Evolutionary conservation across 148 eudicot genomes (phyloP).

Genomic region (Hydrangea macrophylla): DNA sequence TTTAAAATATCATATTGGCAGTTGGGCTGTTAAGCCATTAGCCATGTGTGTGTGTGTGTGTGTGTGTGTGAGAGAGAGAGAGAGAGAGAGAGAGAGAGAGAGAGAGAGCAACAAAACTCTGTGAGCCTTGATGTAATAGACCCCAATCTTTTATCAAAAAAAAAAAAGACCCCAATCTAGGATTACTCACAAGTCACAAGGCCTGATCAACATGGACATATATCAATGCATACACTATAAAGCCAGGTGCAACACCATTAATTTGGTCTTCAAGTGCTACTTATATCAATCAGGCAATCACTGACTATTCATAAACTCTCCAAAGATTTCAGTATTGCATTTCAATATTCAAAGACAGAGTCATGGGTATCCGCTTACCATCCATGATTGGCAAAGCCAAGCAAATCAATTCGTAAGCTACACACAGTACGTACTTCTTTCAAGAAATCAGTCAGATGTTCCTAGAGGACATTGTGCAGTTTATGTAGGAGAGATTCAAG

Average conservation of each 20-base stretch:
- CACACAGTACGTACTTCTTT: conserved; percentile 19
- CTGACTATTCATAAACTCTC: neutral
- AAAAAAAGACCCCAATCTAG: no score
- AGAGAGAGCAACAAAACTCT: no score
- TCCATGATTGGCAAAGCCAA: conserved; percentile 30
- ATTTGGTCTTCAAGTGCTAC: neutral
- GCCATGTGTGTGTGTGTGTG: no score
- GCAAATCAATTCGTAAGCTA: conserved; percentile 24
- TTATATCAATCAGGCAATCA: conserved; percentile 2
- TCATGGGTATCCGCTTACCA: conserved; percentile 37
- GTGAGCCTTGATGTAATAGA: neutral
- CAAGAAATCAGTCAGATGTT: conserved; percentile 24
- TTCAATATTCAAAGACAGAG: conserved; percentile 9
- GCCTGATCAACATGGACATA: conserved; percentile 14
- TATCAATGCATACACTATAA: neutral
- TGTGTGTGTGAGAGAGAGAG: no score
- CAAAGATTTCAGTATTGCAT: neutral
- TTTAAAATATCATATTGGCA: no score
- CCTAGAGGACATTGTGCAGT: conserved; percentile 50
- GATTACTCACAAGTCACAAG: neutral
- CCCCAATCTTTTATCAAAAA: no score
- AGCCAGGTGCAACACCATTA: no score
- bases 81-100: no score
- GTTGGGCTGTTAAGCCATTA: no score
- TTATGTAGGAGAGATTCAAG: conserved; percentile 40